Percentiles rank a stretch among this genome's conserved stretches.
phyloP scores from a whole-genome alignment of 305 asterid genomes.

The Ilex paraguariensis region DNA sequence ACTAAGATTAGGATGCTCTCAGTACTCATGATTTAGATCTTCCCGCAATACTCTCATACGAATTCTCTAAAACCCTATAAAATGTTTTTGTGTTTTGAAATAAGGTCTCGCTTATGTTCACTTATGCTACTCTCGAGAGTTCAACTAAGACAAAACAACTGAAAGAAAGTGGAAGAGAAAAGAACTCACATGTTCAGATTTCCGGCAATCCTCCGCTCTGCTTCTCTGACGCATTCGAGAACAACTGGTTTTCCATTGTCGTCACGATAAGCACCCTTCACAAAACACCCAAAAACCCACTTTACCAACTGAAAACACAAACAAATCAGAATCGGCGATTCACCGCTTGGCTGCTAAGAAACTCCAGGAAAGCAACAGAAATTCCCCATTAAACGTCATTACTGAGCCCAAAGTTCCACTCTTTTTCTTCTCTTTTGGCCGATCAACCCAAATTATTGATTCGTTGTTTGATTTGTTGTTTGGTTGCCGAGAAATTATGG shows the following conservation, averaged over 20 bases:
- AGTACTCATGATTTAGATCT: too few species aligned
- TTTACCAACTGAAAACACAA: background rate
- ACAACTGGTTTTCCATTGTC: conserved; percentile 97
- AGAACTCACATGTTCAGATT: conserved; percentile 63
- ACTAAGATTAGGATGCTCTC: background rate
- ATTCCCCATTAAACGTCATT: background rate
- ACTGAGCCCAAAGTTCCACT: conserved; percentile 1
- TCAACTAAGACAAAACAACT: background rate
- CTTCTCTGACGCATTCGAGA: conserved; percentile 91
- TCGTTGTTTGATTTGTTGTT: background rate
- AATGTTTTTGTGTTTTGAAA: background rate
- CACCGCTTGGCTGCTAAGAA: background rate
- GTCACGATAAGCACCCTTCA: conserved; percentile 93
- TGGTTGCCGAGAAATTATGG: background rate
- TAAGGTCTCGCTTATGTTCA: too few species aligned
- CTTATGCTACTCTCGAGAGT: too few species aligned
- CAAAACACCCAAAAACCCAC: conserved; percentile 4
- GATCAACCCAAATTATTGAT: conserved; percentile 11
- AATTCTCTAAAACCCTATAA: background rate
- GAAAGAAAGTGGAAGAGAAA: background rate
- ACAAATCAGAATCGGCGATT: background rate
- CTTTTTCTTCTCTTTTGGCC: background rate
- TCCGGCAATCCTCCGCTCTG: conserved; percentile 84
- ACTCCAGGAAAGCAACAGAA: background rate
- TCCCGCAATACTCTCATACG: background rate